Percentiles rank a stretch among this genome's conserved stretches.
phyloP scores from a whole-genome alignment of 164 flowering plant genomes.

The Umbilicus rupestris region DNA sequence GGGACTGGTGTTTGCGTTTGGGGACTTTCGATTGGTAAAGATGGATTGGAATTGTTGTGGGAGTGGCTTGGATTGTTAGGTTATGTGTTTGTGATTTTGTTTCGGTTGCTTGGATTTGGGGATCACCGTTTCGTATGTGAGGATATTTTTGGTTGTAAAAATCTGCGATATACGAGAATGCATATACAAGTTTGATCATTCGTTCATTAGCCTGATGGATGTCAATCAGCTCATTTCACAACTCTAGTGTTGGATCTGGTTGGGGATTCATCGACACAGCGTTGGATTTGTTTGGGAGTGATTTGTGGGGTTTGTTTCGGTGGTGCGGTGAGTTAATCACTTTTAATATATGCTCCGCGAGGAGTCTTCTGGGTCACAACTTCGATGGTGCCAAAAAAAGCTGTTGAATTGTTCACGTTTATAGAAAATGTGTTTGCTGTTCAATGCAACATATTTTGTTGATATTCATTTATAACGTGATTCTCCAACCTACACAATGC shows the following conservation, averaged over 20 bases:
- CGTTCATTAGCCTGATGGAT: not conserved
- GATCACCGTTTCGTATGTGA: not conserved
- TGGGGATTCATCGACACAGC: not conserved
- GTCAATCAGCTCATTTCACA: too few relatives aligned
- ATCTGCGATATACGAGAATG: not conserved
- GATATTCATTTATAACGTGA: not conserved
- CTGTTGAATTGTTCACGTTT: not conserved
- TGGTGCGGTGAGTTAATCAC: not conserved
- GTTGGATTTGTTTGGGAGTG: not conserved
- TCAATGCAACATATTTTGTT: not conserved
- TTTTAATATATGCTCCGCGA: not conserved
- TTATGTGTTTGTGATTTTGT: not conserved
- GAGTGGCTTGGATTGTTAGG: conserved; percentile 1
- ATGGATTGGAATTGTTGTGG: not conserved
- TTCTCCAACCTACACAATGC: not conserved
- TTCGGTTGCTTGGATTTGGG: not conserved
- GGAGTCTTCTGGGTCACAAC: not conserved
- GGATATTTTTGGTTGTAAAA: not conserved
- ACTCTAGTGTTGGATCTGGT: not conserved
- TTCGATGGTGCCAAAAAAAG: not conserved
- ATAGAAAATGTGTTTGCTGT: not conserved
- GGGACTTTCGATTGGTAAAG: not conserved
- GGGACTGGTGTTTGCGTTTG: not conserved
- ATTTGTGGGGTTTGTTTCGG: not conserved
- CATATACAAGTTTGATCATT: not conserved